Conservation (phyloP, 495 filamentous ascomycete species). For the Penicillium alfredii region DNA sequence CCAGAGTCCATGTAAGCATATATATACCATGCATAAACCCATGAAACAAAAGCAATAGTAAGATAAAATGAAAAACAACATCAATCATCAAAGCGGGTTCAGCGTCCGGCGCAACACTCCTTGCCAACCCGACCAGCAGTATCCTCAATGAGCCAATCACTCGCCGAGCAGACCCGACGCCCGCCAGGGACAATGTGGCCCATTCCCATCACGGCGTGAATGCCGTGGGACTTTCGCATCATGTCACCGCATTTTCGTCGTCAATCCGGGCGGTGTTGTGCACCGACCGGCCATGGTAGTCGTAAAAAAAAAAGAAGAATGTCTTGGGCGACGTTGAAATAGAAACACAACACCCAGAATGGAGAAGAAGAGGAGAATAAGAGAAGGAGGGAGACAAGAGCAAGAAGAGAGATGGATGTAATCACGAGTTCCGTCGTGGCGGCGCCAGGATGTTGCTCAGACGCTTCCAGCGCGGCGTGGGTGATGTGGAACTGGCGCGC, state of each 20-base stretch:
- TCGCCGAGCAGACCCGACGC: neutral
- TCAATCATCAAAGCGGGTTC: neutral
- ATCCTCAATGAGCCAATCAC: neutral
- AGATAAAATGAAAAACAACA: neutral
- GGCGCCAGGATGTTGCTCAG: conserved; percentile 33
- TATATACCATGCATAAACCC: too few species aligned
- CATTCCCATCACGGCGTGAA: too few species aligned
- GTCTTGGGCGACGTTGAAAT: too few species aligned
- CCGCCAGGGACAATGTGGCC: neutral
- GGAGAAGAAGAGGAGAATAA: neutral
- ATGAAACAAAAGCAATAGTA: too few species aligned
- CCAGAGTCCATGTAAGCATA: too few species aligned
- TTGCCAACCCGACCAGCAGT: neutral
- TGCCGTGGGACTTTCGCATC: too few species aligned
- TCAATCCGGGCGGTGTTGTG: too few species aligned
- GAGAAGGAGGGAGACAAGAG: neutral
- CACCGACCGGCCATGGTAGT: too few species aligned
- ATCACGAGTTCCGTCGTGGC: conserved; percentile 22
- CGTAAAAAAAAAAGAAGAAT: too few species aligned
- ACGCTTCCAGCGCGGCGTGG: conserved; percentile 38
- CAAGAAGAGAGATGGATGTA: neutral
- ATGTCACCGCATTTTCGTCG: too few species aligned
- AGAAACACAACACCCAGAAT: too few species aligned
- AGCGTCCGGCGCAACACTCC: neutral
- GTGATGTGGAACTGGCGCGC: conserved; percentile 21